A percentile compares a stretch with the other conserved stretches of the same genome.
These are phyloP conservation scores for Pestalotiopsis sp. DNA, from an alignment of 2,329 filamentous ascomycete genomes.

Conservation along the genomic window DNA sequence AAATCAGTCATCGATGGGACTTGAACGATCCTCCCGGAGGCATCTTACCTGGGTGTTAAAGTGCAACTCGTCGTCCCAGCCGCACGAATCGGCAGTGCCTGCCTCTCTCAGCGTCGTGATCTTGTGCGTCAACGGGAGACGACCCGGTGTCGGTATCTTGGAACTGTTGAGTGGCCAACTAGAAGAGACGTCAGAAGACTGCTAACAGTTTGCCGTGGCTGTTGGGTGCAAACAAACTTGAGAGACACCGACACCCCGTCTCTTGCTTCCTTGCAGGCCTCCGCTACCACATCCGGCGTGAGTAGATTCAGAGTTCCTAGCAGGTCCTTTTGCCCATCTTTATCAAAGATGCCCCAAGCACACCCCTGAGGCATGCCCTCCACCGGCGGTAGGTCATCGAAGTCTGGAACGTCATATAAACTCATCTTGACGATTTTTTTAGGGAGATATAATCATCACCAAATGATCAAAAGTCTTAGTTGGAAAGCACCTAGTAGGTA, in stretches of 20 bases:
- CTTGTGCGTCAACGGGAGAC: slow-evolving; percentile 39
- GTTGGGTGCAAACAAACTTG: slow-evolving; percentile 41
- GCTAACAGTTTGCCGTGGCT: background rate
- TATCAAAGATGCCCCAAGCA: slow-evolving; percentile 56
- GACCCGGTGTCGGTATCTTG: slow-evolving; percentile 36
- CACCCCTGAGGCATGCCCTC: slow-evolving; percentile 49
- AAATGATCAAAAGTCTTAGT: no score
- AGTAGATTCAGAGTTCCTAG: slow-evolving; percentile 57
- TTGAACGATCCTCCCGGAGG: background rate
- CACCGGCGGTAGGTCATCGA: slow-evolving; percentile 44
- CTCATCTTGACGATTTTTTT: slow-evolving; percentile 20
- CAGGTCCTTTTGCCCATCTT: slow-evolving; percentile 50
- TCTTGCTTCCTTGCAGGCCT: slow-evolving; percentile 44
- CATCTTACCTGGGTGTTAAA: slow-evolving; percentile 55
- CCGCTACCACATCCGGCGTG: slow-evolving; percentile 46
- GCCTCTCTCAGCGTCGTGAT: slow-evolving; percentile 35
- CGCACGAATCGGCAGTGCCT: slow-evolving; percentile 28
- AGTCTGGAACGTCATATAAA: slow-evolving; percentile 40
- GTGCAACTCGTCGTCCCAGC: slow-evolving; percentile 52
- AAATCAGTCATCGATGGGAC: background rate
- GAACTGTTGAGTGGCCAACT: slow-evolving; percentile 49
- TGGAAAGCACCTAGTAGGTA: no score
- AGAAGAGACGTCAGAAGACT: background rate
- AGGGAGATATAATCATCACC: no score
- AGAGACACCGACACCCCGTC: slow-evolving; percentile 55